Base-by-base conservation (phyloP, 176 grass and related monocot genomes). In the Poa annua region DNA sequence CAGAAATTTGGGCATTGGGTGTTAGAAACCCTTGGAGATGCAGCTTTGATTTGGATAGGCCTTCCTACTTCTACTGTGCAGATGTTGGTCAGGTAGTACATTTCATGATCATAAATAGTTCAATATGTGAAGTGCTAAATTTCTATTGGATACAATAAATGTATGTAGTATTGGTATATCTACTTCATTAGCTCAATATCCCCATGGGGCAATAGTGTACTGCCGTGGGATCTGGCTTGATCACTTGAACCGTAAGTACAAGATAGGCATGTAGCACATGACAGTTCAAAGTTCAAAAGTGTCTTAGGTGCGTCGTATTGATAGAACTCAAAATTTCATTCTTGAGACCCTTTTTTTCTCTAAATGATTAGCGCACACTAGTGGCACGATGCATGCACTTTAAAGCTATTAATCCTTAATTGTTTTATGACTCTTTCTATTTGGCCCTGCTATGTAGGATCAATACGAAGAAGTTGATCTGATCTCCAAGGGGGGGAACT, bases 11-110 rank as follows among this genome's bases (percentile, higher is more conserved):
- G 91, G 93, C 96, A 21, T 74, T 92, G 49, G 93, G 93, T 83
- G 79, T 99, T 73, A 92, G 96, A 81, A 99, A 99, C 71, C 93
- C 96, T 3, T 99, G 96, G 96, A 89, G 89, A 76, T 99, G 96
- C 81, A 96, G 93, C 77, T 99, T 99, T 74, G 93, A 99, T 81
- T 78, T 84, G 3, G 47, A 89, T 11, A 91, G 74, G 65, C 89
- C 96, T 88, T 90, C 96, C 55, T 96, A 99, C 81, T 99, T 99
- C 83, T 96, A 91, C 81, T 99, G 93, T 79, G 93, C 89, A 69
- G 93, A 99, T 84, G 52, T 76, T 47, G 96, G 96, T 19, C 87
- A 99, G 93, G 96, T 95, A 95, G 96, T 96, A 95, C 13, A 20
- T 76, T 53, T 32, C 32, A 76, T 42, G 16, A 76, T 17, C 13